Evolutionary conservation across 2,329 filamentous ascomycete genomes (phyloP).

Genomic region (Sarocladium brachiariae): DNA sequence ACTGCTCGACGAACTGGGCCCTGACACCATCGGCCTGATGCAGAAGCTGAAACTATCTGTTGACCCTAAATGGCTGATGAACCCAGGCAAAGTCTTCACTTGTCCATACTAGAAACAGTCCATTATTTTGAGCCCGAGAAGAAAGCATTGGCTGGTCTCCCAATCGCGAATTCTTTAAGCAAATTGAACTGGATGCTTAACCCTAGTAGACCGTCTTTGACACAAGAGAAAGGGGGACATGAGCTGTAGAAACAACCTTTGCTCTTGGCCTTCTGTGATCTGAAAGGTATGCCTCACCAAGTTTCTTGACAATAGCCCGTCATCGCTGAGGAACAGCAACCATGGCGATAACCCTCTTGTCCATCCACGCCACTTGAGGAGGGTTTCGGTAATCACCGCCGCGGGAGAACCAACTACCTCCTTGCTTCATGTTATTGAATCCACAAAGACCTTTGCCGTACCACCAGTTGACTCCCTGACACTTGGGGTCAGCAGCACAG

Average conservation of each 20-base stretch:
- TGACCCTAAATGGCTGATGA: neutral
- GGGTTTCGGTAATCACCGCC: constrained; percentile 1
- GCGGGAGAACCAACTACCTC: neutral
- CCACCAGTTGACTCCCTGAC: constrained; percentile 3
- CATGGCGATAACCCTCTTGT: neutral
- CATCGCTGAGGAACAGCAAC: constrained; percentile 2
- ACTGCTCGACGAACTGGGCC: neutral
- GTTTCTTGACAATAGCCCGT: no score
- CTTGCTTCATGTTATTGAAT: neutral
- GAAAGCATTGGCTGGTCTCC: no score
- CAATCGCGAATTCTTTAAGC: no score
- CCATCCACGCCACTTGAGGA: neutral
- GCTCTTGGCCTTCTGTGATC: no score
- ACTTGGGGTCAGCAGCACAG: neutral
- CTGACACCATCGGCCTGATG: neutral
- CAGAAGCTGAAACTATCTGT: neutral
- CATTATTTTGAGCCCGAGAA: no score
- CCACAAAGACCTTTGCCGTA: constrained; percentile 1
- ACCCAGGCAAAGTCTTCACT: neutral
- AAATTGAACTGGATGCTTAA: no score
- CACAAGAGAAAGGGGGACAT: no score
- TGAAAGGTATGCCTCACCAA: no score
- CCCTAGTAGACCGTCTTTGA: no score
- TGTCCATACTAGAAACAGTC: neutral
- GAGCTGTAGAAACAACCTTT: no score